A percentile compares a stretch with the other conserved stretches of the same genome.
Conservation (phyloP, 2,329 filamentous ascomycete species). For the Sarocladiaceae sp. region DNA sequence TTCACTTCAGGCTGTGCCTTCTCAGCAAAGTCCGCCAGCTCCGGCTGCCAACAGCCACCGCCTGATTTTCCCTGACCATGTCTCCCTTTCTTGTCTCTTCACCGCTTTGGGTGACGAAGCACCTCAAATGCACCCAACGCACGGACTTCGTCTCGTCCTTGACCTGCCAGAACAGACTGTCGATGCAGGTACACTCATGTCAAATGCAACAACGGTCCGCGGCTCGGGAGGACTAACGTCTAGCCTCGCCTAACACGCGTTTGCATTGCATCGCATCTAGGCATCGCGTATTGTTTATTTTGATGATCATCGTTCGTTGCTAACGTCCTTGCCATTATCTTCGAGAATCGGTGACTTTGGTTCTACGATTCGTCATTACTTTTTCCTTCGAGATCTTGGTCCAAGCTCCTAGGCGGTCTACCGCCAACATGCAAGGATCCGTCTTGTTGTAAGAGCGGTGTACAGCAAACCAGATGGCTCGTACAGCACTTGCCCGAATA, state of each 20-base stretch:
- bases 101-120: too few species aligned
- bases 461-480: too few species aligned
- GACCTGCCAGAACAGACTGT: background rate
- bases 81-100: background rate
- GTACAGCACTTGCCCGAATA: too few species aligned
- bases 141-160: background rate
- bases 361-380: background rate
- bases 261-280: too few species aligned
- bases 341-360: too few species aligned
- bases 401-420: background rate
- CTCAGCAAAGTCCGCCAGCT: too few species aligned
- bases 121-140: background rate
- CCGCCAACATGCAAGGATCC: background rate
- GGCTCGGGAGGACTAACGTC: background rate
- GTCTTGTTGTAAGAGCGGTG: background rate
- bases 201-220: too few species aligned
- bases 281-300: constrained; percentile 3
- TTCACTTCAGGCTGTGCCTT: too few species aligned
- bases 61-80: background rate
- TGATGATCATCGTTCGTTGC: background rate
- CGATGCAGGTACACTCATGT: background rate
- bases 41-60: too few species aligned
- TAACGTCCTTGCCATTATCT: too few species aligned
- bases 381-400: background rate
- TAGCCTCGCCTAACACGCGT: constrained; percentile 1